These are phyloP conservation scores for Clitopilus passeckerianus DNA, from an alignment of 768 basidiomycete species.

Conservation along the genomic window DNA sequence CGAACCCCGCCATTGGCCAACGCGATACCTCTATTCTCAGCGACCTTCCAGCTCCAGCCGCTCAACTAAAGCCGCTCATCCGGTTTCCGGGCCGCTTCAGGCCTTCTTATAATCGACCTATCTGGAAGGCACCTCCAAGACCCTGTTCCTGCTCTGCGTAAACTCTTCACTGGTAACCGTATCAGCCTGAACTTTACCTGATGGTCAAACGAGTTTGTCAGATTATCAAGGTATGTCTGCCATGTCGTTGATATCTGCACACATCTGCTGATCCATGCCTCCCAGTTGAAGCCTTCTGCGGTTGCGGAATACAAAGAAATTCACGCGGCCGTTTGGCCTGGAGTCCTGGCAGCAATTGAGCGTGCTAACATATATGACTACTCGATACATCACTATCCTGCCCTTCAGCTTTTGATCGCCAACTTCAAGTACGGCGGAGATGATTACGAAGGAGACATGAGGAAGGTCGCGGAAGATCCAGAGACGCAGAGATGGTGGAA, in stretches of 20 bases:
- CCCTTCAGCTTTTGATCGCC: conserved; percentile 66
- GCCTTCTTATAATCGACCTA: neutral
- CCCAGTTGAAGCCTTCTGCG: conserved; percentile 49
- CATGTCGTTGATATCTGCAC: neutral
- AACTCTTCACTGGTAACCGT: neutral
- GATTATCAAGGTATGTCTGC: conserved; percentile 53
- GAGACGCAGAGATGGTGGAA: conserved; percentile 78
- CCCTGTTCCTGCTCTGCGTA: neutral
- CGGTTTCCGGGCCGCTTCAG: neutral
- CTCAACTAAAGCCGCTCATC: neutral
- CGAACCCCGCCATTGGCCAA: no score
- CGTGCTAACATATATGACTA: conserved; percentile 69
- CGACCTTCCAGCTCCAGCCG: no score
- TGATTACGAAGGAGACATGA: conserved; percentile 67
- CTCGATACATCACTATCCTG: conserved; percentile 67
- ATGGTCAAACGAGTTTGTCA: conserved; percentile 63
- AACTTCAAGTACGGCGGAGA: conserved; percentile 70
- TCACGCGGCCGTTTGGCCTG: conserved; percentile 65
- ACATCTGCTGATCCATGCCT: conserved; percentile 2
- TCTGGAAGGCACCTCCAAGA: neutral
- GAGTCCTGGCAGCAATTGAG: conserved; percentile 58
- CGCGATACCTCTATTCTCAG: no score
- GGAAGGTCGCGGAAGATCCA: conserved; percentile 52
- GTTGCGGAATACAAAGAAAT: conserved; percentile 50
- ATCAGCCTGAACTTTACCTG: neutral